Evolutionary conservation across 1,284 basidiomycete genomes (phyloP).

Genomic region (Ustilago nuda): DNA sequence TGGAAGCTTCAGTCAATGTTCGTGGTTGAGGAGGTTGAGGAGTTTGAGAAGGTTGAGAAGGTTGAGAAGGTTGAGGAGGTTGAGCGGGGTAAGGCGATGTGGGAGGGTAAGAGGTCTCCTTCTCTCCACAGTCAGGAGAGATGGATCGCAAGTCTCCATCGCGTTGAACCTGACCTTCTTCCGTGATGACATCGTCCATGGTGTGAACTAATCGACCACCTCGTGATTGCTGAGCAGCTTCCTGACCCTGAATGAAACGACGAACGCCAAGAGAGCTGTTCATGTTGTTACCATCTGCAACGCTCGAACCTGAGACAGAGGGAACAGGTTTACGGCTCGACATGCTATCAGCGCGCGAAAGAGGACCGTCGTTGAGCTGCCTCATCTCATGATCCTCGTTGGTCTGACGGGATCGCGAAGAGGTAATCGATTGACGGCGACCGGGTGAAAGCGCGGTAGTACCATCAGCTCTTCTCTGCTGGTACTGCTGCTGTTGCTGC

Average conservation of each 20-base stretch:
- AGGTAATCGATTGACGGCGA: slow-evolving; percentile 33
- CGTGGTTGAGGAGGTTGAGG: background rate
- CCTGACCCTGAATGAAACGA: slow-evolving; percentile 33
- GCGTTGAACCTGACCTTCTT: slow-evolving; percentile 21
- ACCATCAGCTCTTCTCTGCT: background rate
- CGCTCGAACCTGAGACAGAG: background rate
- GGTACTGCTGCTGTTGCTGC: background rate
- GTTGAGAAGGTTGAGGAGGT: too few relatives aligned
- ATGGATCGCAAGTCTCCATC: slow-evolving; percentile 25
- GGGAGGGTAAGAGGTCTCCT: slow-evolving; percentile 17
- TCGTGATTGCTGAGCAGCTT: slow-evolving; percentile 1
- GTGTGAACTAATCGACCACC: slow-evolving; percentile 36
- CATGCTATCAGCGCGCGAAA: slow-evolving; percentile 11
- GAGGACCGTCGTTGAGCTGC: slow-evolving; percentile 25
- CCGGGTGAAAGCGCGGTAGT: slow-evolving; percentile 13
- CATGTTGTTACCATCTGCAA: slow-evolving; percentile 3
- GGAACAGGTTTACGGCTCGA: slow-evolving; percentile 4
- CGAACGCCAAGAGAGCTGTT: slow-evolving; percentile 44
- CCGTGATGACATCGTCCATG: slow-evolving; percentile 46
- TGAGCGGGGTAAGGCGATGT: background rate
- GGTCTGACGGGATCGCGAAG: slow-evolving; percentile 27
- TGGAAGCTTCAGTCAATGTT: slow-evolving; percentile 17
- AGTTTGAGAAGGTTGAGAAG: too few relatives aligned
- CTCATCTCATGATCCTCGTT: slow-evolving; percentile 54
- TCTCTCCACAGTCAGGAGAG: slow-evolving; percentile 19